phyloP scores from a whole-genome alignment of 2,329 filamentous ascomycete species.

The Hypoxylon sp. region DNA sequence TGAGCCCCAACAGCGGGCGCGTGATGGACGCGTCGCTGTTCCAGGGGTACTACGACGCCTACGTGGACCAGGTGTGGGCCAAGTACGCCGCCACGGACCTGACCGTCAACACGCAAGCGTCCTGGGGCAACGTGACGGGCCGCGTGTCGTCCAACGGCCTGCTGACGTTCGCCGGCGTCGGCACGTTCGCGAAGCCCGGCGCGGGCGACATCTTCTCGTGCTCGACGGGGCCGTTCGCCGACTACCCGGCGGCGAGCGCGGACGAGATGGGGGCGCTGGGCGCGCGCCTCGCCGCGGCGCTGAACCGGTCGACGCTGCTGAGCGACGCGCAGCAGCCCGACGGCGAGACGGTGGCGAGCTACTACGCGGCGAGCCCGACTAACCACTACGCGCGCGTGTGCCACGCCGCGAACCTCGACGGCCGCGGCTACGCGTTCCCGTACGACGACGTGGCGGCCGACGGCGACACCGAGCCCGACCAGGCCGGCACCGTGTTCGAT shows the following conservation, averaged over 20 bases:
- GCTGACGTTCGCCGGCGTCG: slow-evolving; percentile 56
- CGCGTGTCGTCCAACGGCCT: slow-evolving; percentile 52
- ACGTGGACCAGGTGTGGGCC: slow-evolving; percentile 65
- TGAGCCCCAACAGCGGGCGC: slow-evolving; percentile 65
- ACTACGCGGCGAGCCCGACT: slow-evolving; percentile 66
- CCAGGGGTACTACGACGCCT: slow-evolving; percentile 61
- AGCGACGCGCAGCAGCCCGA: slow-evolving; percentile 64
- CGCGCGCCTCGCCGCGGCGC: slow-evolving; percentile 78
- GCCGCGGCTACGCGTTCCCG: slow-evolving; percentile 75
- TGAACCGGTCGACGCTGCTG: slow-evolving; percentile 79
- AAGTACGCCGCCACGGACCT: slow-evolving; percentile 60
- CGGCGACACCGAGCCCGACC: slow-evolving; percentile 62
- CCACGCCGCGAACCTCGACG: slow-evolving; percentile 69
- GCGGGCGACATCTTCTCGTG: slow-evolving; percentile 53
- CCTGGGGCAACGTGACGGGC: slow-evolving; percentile 62
- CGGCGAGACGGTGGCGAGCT: slow-evolving; percentile 60
- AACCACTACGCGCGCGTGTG: slow-evolving; percentile 77
- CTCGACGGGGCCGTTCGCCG: slow-evolving; percentile 66
- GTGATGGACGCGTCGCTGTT: slow-evolving; percentile 60
- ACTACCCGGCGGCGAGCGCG: slow-evolving; percentile 53
- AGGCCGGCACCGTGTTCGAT: slow-evolving; percentile 72
- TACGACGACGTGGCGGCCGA: slow-evolving; percentile 76
- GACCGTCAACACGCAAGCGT: slow-evolving; percentile 65
- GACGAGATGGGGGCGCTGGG: slow-evolving; percentile 71
- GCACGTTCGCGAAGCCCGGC: slow-evolving; percentile 60